These are phyloP conservation scores for Trichosporon asahii DNA, from an alignment of 1,284 basidiomycete species.

Conservation along the genomic window DNA sequence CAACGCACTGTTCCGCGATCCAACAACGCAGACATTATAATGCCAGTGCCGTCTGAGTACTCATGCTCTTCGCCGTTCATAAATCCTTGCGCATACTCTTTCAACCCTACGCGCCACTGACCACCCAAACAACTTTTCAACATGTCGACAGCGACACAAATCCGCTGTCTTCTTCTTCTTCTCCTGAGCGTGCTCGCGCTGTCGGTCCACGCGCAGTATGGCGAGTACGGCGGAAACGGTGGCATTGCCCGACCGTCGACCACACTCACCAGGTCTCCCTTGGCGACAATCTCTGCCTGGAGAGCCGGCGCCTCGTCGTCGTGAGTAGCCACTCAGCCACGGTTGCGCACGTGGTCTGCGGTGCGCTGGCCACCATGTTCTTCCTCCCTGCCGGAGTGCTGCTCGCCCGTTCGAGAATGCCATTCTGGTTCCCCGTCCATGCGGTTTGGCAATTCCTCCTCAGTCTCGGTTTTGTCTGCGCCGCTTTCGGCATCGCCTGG, in stretches of 20 bases:
- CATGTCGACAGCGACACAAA: background rate
- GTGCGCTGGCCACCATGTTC: background rate
- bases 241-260: too few relatives aligned
- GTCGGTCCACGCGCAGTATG: background rate
- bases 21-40: background rate
- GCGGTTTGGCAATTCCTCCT: background rate
- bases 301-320: too few relatives aligned
- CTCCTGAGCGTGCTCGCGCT: background rate
- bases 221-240: background rate
- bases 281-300: too few relatives aligned
- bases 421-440: background rate
- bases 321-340: background rate
- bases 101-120: background rate
- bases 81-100: background rate
- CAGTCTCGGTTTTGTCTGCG: background rate
- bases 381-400: background rate
- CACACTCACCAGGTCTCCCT: too few relatives aligned
- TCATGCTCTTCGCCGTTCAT: background rate
- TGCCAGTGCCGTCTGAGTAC: background rate
- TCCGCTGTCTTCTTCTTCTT: background rate
- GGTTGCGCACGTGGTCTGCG: background rate
- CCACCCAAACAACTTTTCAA: background rate
- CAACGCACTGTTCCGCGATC: background rate
- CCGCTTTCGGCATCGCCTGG: background rate
- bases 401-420: background rate